Evolutionary conservation across 1,139 yeast species (phyloP).

Genomic region (Taphrina communis): DNA sequence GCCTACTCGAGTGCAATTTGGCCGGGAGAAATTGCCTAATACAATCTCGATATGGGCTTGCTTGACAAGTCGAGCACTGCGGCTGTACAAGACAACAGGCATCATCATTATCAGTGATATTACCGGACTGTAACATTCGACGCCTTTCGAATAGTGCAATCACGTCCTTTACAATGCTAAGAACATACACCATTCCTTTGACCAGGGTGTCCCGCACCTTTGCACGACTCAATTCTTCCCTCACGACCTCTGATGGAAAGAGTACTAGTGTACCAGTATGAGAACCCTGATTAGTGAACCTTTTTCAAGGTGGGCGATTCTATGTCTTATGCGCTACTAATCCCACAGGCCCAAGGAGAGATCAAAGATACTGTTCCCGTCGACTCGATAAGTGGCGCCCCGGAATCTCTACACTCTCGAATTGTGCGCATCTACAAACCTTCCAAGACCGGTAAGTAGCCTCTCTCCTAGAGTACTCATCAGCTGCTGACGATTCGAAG

Average conservation of each 20-base stretch:
- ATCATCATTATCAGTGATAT: no score
- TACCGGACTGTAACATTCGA: no score
- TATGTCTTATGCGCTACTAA: not conserved
- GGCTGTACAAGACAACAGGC: not conserved
- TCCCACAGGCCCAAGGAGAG: slow-evolving; percentile 10
- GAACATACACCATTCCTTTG: not conserved
- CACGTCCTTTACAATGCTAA: slow-evolving; percentile 2
- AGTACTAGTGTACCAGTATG: slow-evolving; percentile 25
- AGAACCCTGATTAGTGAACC: not conserved
- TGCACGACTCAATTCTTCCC: slow-evolving; percentile 13
- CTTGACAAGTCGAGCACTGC: no score
- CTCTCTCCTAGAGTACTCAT: no score
- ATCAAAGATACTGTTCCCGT: slow-evolving; percentile 50
- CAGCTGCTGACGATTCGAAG: not conserved
- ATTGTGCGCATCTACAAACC: slow-evolving; percentile 79
- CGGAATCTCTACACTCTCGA: slow-evolving; percentile 65
- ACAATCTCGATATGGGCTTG: no score
- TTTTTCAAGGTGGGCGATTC: not conserved
- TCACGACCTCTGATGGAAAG: slow-evolving; percentile 4
- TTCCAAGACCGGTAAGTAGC: slow-evolving; percentile 61
- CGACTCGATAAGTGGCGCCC: slow-evolving; percentile 82
- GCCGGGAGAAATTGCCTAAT: not conserved
- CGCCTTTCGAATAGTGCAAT: no score
- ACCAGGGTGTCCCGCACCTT: not conserved
- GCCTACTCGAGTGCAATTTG: not conserved